Evolutionary conservation across 176 grass and related monocot genomes (phyloP), one percentile per base, ranked within the genome.

Genomic region (Lolium multiflorum): DNA sequence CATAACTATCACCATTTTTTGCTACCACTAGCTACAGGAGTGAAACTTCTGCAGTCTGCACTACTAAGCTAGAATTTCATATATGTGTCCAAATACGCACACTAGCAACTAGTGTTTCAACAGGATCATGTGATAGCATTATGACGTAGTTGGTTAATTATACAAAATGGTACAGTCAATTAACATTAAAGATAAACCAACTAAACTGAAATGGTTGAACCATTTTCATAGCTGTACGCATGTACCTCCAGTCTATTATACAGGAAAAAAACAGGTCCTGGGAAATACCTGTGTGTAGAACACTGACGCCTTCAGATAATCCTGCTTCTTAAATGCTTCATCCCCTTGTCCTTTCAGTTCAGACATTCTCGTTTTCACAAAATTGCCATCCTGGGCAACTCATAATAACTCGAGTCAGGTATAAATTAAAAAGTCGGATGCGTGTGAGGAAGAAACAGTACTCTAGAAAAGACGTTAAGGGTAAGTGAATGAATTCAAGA

Each of bases 291-390:
- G 39, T 20, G 69, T 72, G 56, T 79, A 79, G 37, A 79, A 79
- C 11, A 13, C 69, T 46, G 69, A 72, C 47, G 69, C 41, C 21
- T 80, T 90, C 57, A 86, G 83, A 85, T 90, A 90, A 39, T 90
- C 88, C 48, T 82, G 54, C 49, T 84, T 74, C 21, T 43, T 81
- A 85, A 89, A 85, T 71, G 87, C 82, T 43, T 73, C 81, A 39
- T 44, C 56, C 14, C 39, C 76, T 80, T 84, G 52, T 43, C 2
- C 61, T 79, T 85, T 89, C 67, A 90, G 70, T 47, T 86, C 83
- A 26, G 78, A 57, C 59, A 47, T 69, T 35, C 48, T 67, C 17
- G 12, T 74, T 74, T 80, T 74, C 28, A 85, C 44, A 73, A 85
- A 48, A 18, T 75, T 64, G 16, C 44, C 56, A 56, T 80, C 87